These are phyloP conservation scores for Phytophthora idaei DNA, from an alignment of 352 stramenopile species.

Conservation along the genomic window DNA sequence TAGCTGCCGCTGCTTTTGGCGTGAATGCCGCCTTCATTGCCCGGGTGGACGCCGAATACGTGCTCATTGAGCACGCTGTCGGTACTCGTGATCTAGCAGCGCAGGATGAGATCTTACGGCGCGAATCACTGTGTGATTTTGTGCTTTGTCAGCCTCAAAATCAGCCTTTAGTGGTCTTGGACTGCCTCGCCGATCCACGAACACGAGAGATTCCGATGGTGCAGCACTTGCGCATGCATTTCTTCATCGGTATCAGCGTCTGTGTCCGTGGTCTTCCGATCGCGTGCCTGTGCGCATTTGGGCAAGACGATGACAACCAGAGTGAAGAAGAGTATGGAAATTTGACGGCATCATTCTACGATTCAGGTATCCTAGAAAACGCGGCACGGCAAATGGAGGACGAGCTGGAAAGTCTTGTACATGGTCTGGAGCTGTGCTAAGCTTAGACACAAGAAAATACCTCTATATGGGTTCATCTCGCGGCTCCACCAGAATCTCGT, in stretches of 20 bases:
- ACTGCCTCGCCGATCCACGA: constrained; percentile 52
- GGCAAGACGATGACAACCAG: constrained; percentile 38
- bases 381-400: constrained; percentile 49
- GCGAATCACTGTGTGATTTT: constrained; percentile 63
- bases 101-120: constrained; percentile 44
- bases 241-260: constrained; percentile 60
- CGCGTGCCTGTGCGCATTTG: constrained; percentile 62
- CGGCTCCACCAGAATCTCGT: constrained; percentile 91
- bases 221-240: constrained; percentile 53
- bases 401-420: constrained; percentile 52
- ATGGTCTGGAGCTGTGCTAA: constrained; percentile 46
- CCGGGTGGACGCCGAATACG: constrained; percentile 51
- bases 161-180: constrained; percentile 50
- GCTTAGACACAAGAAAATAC: background rate
- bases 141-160: constrained; percentile 52
- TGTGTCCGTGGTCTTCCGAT: constrained; percentile 58
- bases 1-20: constrained; percentile 49
- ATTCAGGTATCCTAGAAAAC: constrained; percentile 46
- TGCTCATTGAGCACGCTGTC: constrained; percentile 58
- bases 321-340: constrained; percentile 23
- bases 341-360: constrained; percentile 40
- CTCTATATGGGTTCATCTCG: constrained; percentile 83
- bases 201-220: constrained; percentile 65
- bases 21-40: constrained; percentile 60
- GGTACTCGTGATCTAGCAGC: constrained; percentile 30